phyloP scores from a whole-genome alignment of 1,284 basidiomycete genomes.

The Ustilago curta region DNA sequence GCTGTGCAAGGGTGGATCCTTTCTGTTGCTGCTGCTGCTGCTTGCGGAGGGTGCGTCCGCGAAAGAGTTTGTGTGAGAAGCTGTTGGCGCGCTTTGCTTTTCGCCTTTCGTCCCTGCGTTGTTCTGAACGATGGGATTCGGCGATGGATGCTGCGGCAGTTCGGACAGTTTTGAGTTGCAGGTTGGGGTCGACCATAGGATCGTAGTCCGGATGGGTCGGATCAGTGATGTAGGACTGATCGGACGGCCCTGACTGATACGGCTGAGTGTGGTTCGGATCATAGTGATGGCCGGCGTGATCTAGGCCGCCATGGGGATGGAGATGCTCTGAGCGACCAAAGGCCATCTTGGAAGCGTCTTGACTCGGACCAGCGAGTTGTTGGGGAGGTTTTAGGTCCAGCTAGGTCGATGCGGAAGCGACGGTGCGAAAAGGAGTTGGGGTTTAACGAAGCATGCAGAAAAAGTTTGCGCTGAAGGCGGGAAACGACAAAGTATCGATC shows the following conservation, averaged over 20 bases:
- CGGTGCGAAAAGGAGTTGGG: background rate
- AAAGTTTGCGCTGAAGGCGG: too few species aligned
- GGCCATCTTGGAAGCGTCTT: constrained; percentile 18
- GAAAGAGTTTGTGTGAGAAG: constrained; percentile 54
- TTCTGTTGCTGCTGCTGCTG: constrained; percentile 47
- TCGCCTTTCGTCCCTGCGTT: constrained; percentile 52
- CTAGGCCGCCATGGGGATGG: constrained; percentile 22
- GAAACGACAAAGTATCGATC: background rate
- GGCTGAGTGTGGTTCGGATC: constrained; percentile 55
- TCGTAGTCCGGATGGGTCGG: constrained; percentile 64
- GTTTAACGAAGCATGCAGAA: constrained; percentile 9
- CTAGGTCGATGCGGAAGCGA: background rate
- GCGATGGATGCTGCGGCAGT: constrained; percentile 66
- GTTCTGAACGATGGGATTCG: constrained; percentile 62
- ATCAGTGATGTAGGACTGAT: constrained; percentile 53
- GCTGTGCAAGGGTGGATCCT: constrained; percentile 27
- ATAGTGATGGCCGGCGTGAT: constrained; percentile 47
- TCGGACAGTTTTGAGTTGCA: constrained; percentile 63
- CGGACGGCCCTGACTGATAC: constrained; percentile 50
- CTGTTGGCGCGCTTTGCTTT: constrained; percentile 48
- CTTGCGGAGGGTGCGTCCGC: constrained; percentile 50
- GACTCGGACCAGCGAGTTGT: constrained; percentile 5
- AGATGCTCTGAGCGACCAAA: constrained; percentile 32
- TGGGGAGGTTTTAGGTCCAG: background rate
- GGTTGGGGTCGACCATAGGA: constrained; percentile 61